Base-by-base conservation (phyloP, 257 asterid species). In the Nicotiana paniculata region DNA sequence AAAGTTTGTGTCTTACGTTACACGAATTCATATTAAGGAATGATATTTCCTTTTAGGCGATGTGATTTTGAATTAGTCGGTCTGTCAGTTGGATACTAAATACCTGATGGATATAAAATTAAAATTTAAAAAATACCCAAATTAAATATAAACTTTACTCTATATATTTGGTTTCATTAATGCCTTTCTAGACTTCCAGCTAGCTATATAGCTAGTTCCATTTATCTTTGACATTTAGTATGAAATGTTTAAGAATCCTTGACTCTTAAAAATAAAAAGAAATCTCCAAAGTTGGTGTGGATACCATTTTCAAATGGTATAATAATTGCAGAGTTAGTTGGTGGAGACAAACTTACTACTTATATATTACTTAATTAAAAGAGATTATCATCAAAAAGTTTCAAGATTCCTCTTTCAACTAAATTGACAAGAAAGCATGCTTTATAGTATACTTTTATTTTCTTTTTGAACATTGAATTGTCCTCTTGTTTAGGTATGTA, bases 351-450 rank as follows among this genome's bases (percentile, higher is more conserved):
- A 24, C 26, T 74, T 48, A 26, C 15, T 5, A 16, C 5, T 33
- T 68, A 37, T 48, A 1, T 46, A 72, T 46, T n/a, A 70, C 15
- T n/a, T 39, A 21, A 58, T 35, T 69, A 69, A 43, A 74, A 74
- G 79, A 46, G 24, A 74, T 74, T 48, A 74, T 74, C 15, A 48
- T 74, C 15, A 72, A 72, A 72, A 46, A 35, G 61, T 46, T 46
- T 66, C 24, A 74, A 74, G 43, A 74, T 74, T 74, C 79, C 39
- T 74, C 9, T 48, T 48, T 26, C 79, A 74, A 74, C 79, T 48
- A 26, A 43, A 48, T 74, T 24, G 62, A 74, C 79, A 13, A 74
- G 16, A 74, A 74, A 74, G 62, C 79, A 74, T 74, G 43, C 8
- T 48, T 48, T 70, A 43, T 70, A 5, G 5, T 55, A 16, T 24